Evolutionary conservation across 1,284 basidiomycete species (phyloP).

Genomic region (Ceratobasidium sp.): DNA sequence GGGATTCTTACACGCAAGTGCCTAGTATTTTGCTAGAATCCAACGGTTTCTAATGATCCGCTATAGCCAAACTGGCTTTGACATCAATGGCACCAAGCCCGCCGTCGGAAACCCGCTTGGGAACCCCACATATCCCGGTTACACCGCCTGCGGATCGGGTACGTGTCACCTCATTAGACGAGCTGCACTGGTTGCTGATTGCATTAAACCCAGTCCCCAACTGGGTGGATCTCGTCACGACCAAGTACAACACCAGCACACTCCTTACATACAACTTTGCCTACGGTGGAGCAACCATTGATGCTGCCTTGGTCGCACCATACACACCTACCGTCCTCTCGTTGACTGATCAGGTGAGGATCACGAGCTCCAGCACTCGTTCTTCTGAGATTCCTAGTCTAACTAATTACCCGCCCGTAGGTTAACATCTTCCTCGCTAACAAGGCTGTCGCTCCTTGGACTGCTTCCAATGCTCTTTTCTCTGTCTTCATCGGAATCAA

Average conservation of each 20-base stretch:
- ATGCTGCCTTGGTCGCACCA: constrained; percentile 46
- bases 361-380: not conserved
- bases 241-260: constrained; percentile 47
- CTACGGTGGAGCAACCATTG: constrained; percentile 49
- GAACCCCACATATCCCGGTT: constrained; percentile 45
- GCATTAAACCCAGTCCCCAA: constrained; percentile 38
- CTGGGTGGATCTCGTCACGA: constrained; percentile 48
- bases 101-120: constrained; percentile 44
- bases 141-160: constrained; percentile 48
- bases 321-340: constrained; percentile 46
- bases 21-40: not conserved
- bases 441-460: constrained; percentile 67
- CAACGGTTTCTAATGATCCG: not conserved
- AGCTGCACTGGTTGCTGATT: not conserved
- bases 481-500: constrained; percentile 74
- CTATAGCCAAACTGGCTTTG: constrained; percentile 27
- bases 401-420: constrained; percentile 55
- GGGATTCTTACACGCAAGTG: constrained; percentile 48
- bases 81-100: constrained; percentile 40
- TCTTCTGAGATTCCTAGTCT: not conserved
- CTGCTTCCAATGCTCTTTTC: constrained; percentile 69
- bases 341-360: constrained; percentile 45
- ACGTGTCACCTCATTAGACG: not conserved
- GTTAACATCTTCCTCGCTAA: constrained; percentile 69
- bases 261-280: constrained; percentile 49